Evolutionary conservation across 352 stramenopile genomes (phyloP).

Genomic region (Phytopythium cucurbitacearum): DNA sequence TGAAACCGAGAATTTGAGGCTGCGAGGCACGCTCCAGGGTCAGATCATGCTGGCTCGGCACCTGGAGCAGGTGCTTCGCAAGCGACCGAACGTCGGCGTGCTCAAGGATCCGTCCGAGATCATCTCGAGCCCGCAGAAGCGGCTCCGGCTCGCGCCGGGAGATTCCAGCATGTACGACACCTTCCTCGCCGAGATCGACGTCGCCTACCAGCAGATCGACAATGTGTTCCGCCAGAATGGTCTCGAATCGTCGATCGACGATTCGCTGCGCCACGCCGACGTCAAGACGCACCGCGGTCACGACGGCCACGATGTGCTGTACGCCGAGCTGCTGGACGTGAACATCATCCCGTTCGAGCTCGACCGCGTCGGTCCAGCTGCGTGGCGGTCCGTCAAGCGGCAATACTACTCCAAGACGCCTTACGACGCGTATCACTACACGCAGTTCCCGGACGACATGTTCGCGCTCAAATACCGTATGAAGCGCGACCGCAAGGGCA

Average conservation of each 20-base stretch:
- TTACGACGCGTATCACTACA: conserved; percentile 22
- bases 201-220: conserved; percentile 31
- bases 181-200: conserved; percentile 35
- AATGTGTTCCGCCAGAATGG: conserved; percentile 41
- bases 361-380: conserved; percentile 17
- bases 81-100: conserved; percentile 37
- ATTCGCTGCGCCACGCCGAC: conserved; percentile 36
- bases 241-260: conserved; percentile 29
- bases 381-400: conserved; percentile 31
- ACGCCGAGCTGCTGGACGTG: conserved; percentile 33
- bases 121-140: conserved; percentile 9
- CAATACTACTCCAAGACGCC: conserved; percentile 36
- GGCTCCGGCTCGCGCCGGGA: conserved; percentile 14
- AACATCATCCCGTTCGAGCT: conserved; percentile 40
- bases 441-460: conserved; percentile 21
- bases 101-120: conserved; percentile 10
- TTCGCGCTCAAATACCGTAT: conserved; percentile 39
- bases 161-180: conserved; percentile 25
- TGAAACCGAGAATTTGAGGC: conserved; percentile 39
- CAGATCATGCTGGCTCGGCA: conserved; percentile 46
- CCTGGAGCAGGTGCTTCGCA: conserved; percentile 47
- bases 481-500: conserved; percentile 17
- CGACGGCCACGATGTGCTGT: conserved; percentile 24
- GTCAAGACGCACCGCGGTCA: conserved; percentile 17
- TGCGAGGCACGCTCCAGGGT: conserved; percentile 32